These are phyloP conservation scores for Phyllosticta citrichinensis DNA, from an alignment of 2,329 filamentous ascomycete species.

Conservation along the genomic window DNA sequence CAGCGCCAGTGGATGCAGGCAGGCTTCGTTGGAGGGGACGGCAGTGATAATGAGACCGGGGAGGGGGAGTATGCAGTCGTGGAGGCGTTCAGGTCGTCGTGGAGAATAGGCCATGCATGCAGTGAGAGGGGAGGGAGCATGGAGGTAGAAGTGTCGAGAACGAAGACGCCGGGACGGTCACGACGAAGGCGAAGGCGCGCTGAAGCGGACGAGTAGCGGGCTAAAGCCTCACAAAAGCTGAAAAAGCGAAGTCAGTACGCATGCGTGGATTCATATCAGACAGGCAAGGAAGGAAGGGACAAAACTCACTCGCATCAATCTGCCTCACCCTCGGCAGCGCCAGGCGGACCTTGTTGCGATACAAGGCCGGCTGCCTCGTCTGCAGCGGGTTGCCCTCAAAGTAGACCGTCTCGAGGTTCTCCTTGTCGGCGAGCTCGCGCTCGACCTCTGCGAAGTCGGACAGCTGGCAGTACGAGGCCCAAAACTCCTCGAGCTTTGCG, in stretches of 20 bases:
- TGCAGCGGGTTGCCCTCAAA: conserved; percentile 94
- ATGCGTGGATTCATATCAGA: background rate
- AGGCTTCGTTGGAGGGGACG: too few relatives aligned
- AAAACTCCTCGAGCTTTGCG: conserved; percentile 72
- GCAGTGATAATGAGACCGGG: too few relatives aligned
- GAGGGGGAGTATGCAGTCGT: too few relatives aligned
- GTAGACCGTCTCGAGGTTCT: conserved; percentile 78
- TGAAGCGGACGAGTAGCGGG: background rate
- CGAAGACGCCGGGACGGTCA: too few relatives aligned
- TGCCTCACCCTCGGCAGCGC: conserved; percentile 80
- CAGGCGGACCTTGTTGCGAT: conserved; percentile 86
- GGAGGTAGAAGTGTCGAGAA: background rate
- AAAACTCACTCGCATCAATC: conserved; percentile 65
- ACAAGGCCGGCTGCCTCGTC: conserved; percentile 65
- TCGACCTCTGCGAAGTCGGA: conserved; percentile 75
- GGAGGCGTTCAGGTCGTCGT: too few relatives aligned
- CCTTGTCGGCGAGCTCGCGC: conserved; percentile 65
- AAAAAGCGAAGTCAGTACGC: background rate
- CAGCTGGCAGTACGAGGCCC: conserved; percentile 85
- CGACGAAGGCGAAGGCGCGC: background rate
- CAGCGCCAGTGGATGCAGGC: too few relatives aligned
- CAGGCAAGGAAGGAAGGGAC: background rate
- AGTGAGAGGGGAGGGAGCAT: background rate
- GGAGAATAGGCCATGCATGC: too few relatives aligned
- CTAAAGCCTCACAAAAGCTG: conserved; percentile 7